These are phyloP conservation scores for Pholiota molesta DNA, from an alignment of 768 basidiomycete genomes.

Conservation along the genomic window DNA sequence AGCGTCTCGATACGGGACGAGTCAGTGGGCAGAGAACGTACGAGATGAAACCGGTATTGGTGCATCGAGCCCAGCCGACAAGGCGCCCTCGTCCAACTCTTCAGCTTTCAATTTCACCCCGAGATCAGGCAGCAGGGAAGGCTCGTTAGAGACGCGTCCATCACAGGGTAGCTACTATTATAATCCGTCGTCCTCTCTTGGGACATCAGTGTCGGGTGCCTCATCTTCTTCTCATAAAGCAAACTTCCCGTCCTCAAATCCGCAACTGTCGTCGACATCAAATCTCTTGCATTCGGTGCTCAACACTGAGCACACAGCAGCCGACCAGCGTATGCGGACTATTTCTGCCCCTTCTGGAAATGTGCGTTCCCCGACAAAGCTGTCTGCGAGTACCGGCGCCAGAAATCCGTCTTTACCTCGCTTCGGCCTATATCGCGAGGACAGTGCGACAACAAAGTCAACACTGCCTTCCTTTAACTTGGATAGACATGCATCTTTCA, in stretches of 20 bases:
- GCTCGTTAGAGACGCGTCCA: conserved; percentile 17
- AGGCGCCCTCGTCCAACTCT: neutral
- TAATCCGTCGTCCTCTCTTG: conserved; percentile 28
- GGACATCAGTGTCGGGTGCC: conserved; percentile 27
- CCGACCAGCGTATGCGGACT: conserved; percentile 1
- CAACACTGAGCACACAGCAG: conserved; percentile 15
- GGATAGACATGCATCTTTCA: neutral
- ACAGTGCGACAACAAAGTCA: neutral
- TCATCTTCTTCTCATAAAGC: conserved; percentile 25
- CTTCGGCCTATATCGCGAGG: neutral
- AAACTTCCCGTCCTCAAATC: conserved; percentile 11
- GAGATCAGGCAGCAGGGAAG: conserved; percentile 25
- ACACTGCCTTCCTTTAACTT: conserved; percentile 1
- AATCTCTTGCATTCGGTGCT: conserved; percentile 10
- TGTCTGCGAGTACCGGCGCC: neutral
- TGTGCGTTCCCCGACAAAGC: neutral
- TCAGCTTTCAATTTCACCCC: conserved; percentile 10
- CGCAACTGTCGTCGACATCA: neutral
- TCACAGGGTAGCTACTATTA: conserved; percentile 23
- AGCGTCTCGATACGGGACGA: conserved; percentile 29
- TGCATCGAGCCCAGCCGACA: neutral
- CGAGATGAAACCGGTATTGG: conserved; percentile 24
- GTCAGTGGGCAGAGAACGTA: conserved; percentile 49
- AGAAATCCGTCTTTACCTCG: neutral
- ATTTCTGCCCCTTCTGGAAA: conserved; percentile 1